Percentiles rank a stretch among this genome's conserved stretches.
phyloP scores from a whole-genome alignment of 257 asterid genomes.

The Solanum ahanhuiri region DNA sequence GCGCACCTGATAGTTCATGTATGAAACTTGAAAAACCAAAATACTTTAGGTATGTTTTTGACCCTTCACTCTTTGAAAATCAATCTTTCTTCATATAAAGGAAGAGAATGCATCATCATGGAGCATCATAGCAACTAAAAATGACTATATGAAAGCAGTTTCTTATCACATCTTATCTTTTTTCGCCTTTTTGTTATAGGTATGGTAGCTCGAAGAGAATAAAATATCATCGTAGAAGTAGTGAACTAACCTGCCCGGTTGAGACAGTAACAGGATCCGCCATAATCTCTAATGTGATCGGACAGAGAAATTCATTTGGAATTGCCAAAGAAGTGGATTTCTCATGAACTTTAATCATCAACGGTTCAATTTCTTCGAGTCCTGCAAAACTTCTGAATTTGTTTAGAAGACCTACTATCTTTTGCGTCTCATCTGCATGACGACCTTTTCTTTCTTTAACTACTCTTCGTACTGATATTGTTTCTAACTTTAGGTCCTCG shows the following conservation, averaged over 20 bases:
- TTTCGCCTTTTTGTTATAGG: neutral
- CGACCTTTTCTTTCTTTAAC: constrained; percentile 34
- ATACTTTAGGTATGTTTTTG: neutral
- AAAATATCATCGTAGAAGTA: neutral
- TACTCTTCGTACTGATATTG: constrained; percentile 41
- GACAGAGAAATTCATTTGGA: constrained; percentile 81
- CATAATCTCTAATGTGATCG: constrained; percentile 79
- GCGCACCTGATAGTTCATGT: fast-evolving
- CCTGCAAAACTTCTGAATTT: constrained; percentile 51
- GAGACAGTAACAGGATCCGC: constrained; percentile 77
- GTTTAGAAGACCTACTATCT: constrained; percentile 37
- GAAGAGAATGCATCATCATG: neutral
- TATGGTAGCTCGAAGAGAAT: neutral
- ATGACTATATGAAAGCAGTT: neutral
- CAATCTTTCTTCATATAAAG: neutral
- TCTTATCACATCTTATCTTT: neutral
- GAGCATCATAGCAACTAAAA: neutral
- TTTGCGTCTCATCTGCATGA: constrained; percentile 34
- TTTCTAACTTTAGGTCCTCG: constrained; percentile 54
- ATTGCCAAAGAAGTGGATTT: constrained; percentile 22
- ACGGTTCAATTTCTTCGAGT: constrained; percentile 23
- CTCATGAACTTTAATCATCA: constrained; percentile 8
- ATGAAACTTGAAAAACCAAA: neutral
- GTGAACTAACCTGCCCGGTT: constrained; percentile 60
- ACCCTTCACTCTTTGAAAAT: neutral